Conservation (phyloP, 1,139 yeast species). For the Candida mesenterica region DNA sequence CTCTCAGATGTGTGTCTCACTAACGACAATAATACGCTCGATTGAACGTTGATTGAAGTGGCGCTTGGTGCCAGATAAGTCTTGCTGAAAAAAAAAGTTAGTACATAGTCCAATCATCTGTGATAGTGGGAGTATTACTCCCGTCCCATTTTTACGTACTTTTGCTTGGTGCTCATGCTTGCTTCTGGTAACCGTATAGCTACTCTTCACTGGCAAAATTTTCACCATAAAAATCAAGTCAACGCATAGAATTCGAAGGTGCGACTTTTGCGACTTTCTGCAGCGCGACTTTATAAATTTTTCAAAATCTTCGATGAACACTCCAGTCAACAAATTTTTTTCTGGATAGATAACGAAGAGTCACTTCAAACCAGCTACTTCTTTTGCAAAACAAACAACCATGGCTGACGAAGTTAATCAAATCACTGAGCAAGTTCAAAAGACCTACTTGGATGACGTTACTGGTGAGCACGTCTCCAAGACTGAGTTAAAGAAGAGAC, state of each 20-base stretch:
- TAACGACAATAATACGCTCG: slow-evolving; percentile 66
- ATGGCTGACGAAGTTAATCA: slow-evolving; percentile 55
- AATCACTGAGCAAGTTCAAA: slow-evolving; percentile 77
- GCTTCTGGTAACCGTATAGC: slow-evolving; percentile 3
- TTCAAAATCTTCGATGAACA: no score
- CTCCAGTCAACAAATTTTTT: no score
- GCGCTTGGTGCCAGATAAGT: slow-evolving; percentile 43
- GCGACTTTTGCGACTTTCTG: no score
- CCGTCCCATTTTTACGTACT: slow-evolving; percentile 15
- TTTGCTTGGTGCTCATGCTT: slow-evolving; percentile 26
- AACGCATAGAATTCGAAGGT: no score
- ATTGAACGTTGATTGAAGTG: slow-evolving; percentile 46
- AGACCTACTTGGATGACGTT: slow-evolving; percentile 85
- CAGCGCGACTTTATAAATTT: no score
- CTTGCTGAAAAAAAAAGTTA: slow-evolving; percentile 17
- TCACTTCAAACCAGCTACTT: background rate
- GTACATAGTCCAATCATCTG: background rate
- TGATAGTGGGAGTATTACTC: no score
- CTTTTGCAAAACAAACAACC: slow-evolving; percentile 1
- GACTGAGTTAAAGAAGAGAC: slow-evolving; percentile 94
- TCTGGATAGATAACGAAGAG: background rate
- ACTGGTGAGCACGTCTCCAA: slow-evolving; percentile 98
- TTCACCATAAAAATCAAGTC: slow-evolving; percentile 4
- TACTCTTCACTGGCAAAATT: slow-evolving; percentile 7
- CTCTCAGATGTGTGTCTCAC: slow-evolving; percentile 72